These are phyloP conservation scores for Candida endomychidarum DNA, from an alignment of 805 yeast genomes.

Conservation along the genomic window DNA sequence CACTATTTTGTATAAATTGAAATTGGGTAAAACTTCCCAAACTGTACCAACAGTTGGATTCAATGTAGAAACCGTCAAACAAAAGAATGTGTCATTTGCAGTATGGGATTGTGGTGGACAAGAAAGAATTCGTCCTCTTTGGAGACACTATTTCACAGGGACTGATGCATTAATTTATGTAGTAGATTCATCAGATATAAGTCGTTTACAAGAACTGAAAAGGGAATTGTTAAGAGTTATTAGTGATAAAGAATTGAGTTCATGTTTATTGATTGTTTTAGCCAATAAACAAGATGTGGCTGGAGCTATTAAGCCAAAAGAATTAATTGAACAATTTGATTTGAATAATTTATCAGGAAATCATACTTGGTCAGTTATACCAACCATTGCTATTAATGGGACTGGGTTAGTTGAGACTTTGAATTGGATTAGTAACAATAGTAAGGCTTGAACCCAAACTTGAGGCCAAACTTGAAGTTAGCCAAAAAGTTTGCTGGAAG, in stretches of 20 bases:
- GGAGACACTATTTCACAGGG: conserved; percentile 95
- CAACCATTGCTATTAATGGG: conserved; percentile 86
- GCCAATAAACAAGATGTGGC: conserved; percentile 87
- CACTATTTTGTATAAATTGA: conserved; percentile 79
- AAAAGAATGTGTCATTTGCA: conserved; percentile 77
- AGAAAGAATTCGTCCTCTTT: conserved; percentile 83
- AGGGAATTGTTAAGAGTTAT: conserved; percentile 75
- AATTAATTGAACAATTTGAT: conserved; percentile 70
- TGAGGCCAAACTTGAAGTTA: no score
- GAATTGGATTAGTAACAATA: conserved; percentile 77
- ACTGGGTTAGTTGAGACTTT: conserved; percentile 87
- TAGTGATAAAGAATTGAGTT: conserved; percentile 78
- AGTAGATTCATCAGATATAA: conserved; percentile 75
- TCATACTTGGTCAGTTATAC: conserved; percentile 89
- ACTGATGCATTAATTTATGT: conserved; percentile 91
- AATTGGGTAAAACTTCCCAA: conserved; percentile 68
- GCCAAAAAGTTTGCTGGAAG: no score
- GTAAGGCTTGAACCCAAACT: no score
- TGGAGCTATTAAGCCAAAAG: conserved; percentile 73
- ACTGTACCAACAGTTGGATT: conserved; percentile 95
- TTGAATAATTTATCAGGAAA: conserved; percentile 56
- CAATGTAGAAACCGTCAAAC: conserved; percentile 84
- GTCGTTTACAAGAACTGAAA: conserved; percentile 74
- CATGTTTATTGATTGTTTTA: conserved; percentile 75
- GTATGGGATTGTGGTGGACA: conserved; percentile 98